Evolutionary conservation across 2,329 filamentous ascomycete species (phyloP).

Genomic region (Sporothrix phasma): DNA sequence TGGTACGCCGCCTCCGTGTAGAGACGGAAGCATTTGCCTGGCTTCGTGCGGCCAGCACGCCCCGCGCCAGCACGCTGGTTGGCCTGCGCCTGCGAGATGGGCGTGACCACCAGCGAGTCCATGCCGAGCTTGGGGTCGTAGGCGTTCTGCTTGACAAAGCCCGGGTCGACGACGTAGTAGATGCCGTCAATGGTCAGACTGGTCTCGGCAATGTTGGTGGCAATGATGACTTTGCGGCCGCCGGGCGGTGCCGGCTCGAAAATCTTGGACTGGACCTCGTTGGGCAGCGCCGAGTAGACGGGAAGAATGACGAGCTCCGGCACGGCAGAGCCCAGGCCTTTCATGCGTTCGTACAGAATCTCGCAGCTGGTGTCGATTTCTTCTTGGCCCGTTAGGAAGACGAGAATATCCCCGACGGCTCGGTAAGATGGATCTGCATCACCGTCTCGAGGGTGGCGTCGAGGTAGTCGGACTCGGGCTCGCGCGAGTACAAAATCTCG

Average conservation of each 20-base stretch:
- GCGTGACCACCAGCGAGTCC: constrained; percentile 91
- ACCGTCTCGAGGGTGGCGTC: constrained; percentile 91
- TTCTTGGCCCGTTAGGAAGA: constrained; percentile 95
- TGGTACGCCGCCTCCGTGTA: constrained; percentile 95
- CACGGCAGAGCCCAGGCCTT: constrained; percentile 78
- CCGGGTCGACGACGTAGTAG: constrained; percentile 93
- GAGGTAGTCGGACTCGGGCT: constrained; percentile 92
- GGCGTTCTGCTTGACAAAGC: constrained; percentile 95
- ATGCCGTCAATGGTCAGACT: constrained; percentile 97
- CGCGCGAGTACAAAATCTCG: constrained; percentile 87
- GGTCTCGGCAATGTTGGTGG: constrained; percentile 96
- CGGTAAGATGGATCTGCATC: constrained; percentile 95
- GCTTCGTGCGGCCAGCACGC: constrained; percentile 88
- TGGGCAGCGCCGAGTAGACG: constrained; percentile 89
- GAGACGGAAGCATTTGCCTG: constrained; percentile 88
- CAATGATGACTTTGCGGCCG: constrained; percentile 87
- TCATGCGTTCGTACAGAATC: constrained; percentile 91
- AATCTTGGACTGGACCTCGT: constrained; percentile 86
- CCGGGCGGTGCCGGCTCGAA: constrained; percentile 88
- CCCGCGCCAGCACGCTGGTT: constrained; percentile 88
- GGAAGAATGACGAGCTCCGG: constrained; percentile 88
- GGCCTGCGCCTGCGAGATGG: constrained; percentile 92
- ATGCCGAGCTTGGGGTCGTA: constrained; percentile 97
- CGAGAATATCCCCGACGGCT: constrained; percentile 89
- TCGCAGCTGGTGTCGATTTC: constrained; percentile 95